phyloP scores from a whole-genome alignment of 2,329 filamentous ascomycete species.

The Thermoascus crustaceus region DNA sequence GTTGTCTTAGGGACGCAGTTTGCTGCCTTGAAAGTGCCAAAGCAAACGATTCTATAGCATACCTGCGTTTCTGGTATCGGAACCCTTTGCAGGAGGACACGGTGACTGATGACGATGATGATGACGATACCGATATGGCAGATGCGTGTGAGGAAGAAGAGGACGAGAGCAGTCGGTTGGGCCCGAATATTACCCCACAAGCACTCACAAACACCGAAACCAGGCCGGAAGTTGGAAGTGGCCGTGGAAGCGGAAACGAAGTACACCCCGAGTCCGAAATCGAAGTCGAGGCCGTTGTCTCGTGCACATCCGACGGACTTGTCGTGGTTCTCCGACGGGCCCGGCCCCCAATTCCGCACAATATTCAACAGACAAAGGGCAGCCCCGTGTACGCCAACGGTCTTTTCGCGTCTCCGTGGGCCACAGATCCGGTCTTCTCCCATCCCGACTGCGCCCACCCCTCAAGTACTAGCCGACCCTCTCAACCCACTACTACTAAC shows the following conservation, averaged over 20 bases:
- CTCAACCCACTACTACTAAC: no score
- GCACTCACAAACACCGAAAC: conserved; percentile 19
- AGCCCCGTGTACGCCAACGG: conserved; percentile 49
- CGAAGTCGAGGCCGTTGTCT: conserved; percentile 83
- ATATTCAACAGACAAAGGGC: conserved; percentile 30
- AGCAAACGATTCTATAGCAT: conserved; percentile 83
- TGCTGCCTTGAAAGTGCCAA: conserved; percentile 77
- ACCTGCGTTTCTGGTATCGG: conserved; percentile 76
- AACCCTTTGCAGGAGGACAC: conserved; percentile 57
- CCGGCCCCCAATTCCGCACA: conserved; percentile 55
- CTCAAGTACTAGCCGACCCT: conserved; percentile 25
- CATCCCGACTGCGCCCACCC: conserved; percentile 11
- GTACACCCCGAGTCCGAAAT: conserved; percentile 28
- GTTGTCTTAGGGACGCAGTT: conserved; percentile 67
- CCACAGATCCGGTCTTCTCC: conserved; percentile 52
- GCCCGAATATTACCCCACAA: not conserved
- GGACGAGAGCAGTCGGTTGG: not conserved
- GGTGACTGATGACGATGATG: conserved; percentile 36
- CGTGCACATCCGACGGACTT: conserved; percentile 79
- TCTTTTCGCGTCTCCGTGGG: conserved; percentile 75
- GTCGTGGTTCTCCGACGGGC: conserved; percentile 73
- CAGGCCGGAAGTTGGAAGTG: conserved; percentile 37
- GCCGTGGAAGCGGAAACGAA: conserved; percentile 28
- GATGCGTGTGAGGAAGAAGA: not conserved
- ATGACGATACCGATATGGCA: conserved; percentile 21